Evolutionary conservation across 2,329 filamentous ascomycete species (phyloP).

Genomic region (Claviceps sp.): DNA sequence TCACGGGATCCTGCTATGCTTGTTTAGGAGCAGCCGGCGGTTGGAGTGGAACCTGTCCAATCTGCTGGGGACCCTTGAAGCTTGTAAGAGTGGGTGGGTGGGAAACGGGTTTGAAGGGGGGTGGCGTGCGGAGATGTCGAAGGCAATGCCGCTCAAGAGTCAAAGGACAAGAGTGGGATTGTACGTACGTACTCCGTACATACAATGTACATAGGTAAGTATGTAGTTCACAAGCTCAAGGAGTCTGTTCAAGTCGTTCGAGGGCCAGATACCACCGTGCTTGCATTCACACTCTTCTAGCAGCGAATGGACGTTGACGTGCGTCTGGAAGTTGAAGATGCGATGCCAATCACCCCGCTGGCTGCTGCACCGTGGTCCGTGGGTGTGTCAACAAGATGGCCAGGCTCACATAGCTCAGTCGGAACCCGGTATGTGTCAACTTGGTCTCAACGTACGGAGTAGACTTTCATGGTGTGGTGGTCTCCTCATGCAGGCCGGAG

Average conservation of each 20-base stretch:
- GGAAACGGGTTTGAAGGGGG: background rate
- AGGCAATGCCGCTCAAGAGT: background rate
- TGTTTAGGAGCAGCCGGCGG: conserved; percentile 4
- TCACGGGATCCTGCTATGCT: conserved; percentile 3
- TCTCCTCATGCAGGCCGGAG: background rate
- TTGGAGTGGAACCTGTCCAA: conserved; percentile 5
- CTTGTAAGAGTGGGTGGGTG: background rate
- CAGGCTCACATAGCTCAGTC: background rate
- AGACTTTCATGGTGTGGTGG: background rate
- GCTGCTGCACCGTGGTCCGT: background rate
- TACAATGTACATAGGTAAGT: too few relatives aligned
- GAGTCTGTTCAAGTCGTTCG: too few relatives aligned
- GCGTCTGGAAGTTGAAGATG: too few relatives aligned
- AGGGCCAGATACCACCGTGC: background rate
- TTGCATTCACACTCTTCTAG: background rate
- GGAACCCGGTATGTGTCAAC: too few relatives aligned
- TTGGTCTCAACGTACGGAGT: too few relatives aligned
- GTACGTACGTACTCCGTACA: too few relatives aligned
- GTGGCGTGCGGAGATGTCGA: background rate
- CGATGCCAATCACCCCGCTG: too few relatives aligned
- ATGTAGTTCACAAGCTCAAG: too few relatives aligned
- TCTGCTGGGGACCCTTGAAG: background rate
- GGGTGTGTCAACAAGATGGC: background rate
- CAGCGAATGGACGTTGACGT: background rate
- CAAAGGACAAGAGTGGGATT: background rate